These are phyloP conservation scores for Aegle marmelos DNA, from an alignment of 345 rosid species.

Conservation along the genomic window DNA sequence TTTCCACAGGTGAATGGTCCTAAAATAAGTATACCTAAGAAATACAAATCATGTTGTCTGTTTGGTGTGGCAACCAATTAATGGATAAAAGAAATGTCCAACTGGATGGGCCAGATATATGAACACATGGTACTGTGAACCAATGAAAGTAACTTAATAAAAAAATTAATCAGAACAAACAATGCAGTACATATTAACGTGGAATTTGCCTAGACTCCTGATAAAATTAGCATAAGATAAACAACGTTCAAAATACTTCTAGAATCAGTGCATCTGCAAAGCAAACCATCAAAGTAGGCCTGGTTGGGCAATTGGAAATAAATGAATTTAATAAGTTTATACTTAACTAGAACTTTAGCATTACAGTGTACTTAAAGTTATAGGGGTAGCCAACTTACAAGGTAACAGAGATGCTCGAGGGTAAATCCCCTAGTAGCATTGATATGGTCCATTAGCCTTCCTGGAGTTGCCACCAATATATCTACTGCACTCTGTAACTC, in stretches of 20 bases:
- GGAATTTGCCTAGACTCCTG: neutral
- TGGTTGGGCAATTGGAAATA: neutral
- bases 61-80: neutral
- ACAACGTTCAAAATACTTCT: neutral
- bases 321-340: neutral
- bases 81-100: neutral
- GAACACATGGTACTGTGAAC: neutral
- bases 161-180: neutral
- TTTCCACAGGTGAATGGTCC: neutral
- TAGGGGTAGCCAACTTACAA: conserved; percentile 47
- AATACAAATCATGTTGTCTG: neutral
- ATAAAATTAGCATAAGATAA: conserved; percentile 3
- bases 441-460: conserved; percentile 98
- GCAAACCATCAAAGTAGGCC: neutral
- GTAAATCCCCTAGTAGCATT: conserved; percentile 84
- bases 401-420: conserved; percentile 89
- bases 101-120: neutral
- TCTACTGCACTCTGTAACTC: conserved; percentile 74
- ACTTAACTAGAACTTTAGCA: conserved; percentile 5
- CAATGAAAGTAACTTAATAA: neutral
- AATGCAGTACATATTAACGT: neutral
- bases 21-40: neutral
- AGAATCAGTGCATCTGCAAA: neutral
- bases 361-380: neutral
- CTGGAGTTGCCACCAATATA: conserved; percentile 94